phyloP scores from a whole-genome alignment of 1,284 basidiomycete species.

The Ceratobasidium sp. region DNA sequence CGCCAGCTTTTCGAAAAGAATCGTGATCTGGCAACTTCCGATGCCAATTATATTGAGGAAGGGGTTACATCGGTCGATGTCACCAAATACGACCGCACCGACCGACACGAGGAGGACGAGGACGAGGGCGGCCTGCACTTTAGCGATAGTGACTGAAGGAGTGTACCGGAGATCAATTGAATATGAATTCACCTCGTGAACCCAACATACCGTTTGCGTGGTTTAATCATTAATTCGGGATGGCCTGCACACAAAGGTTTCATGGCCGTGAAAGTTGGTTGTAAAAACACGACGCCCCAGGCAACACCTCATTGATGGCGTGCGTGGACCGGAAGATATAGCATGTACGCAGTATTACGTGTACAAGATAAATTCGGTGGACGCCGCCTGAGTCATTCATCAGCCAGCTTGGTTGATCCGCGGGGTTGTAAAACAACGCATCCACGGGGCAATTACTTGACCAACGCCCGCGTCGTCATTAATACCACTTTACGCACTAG shows the following conservation, averaged over 20 bases:
- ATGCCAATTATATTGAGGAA: conserved; percentile 82
- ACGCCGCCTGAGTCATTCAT: conserved; percentile 1
- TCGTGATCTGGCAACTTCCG: conserved; percentile 73
- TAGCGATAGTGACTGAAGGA: conserved; percentile 81
- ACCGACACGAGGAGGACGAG: conserved; percentile 71
- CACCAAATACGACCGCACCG: conserved; percentile 83
- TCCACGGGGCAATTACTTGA: background rate
- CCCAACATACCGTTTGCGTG: background rate
- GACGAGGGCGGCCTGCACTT: conserved; percentile 69
- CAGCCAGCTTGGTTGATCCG: conserved; percentile 9
- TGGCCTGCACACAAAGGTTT: background rate
- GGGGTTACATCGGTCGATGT: conserved; percentile 86
- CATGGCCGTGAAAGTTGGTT: background rate
- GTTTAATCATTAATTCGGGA: background rate
- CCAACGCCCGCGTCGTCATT: background rate
- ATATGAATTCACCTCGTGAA: conserved; percentile 14
- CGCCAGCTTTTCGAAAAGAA: conserved; percentile 90
- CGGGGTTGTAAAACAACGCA: background rate
- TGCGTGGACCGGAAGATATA: background rate
- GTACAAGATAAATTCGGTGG: background rate
- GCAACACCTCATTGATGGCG: background rate
- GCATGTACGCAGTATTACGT: background rate
- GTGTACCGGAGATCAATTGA: conserved; percentile 12
- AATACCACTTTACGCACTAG: background rate
- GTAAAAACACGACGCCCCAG: background rate